phyloP scores from a whole-genome alignment of 2,329 filamentous ascomycete species.

The Microdochium paspali region DNA sequence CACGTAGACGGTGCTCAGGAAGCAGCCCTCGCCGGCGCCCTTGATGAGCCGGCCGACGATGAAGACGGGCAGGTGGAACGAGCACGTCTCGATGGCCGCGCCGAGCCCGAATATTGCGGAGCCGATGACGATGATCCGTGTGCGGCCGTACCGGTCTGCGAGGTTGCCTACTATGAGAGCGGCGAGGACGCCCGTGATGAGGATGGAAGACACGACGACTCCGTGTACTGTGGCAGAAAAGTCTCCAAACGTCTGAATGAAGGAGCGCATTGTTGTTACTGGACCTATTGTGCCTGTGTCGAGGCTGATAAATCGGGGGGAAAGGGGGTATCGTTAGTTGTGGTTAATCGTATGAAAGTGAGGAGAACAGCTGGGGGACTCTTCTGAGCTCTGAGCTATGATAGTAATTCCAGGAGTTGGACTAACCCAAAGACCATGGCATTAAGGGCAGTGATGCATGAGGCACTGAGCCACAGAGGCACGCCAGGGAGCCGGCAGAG shows the following conservation, averaged over 20 bases:
- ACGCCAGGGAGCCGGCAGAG: background rate
- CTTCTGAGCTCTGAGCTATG: too few relatives aligned
- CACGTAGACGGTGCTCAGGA: slow-evolving; percentile 38
- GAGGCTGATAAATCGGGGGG: background rate
- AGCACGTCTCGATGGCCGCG: slow-evolving; percentile 10
- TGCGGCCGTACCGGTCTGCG: slow-evolving; percentile 42
- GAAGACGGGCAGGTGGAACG: slow-evolving; percentile 14
- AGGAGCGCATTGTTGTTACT: slow-evolving; percentile 47
- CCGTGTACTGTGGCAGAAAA: slow-evolving; percentile 47
- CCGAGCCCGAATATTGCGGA: slow-evolving; percentile 35
- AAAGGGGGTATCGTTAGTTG: background rate
- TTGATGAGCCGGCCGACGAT: slow-evolving; percentile 40
- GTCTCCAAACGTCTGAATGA: slow-evolving; percentile 37
- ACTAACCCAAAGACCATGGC: slow-evolving; percentile 1
- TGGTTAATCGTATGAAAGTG: background rate
- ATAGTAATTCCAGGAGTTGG: background rate
- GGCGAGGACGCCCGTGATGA: slow-evolving; percentile 49
- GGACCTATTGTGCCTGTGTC: slow-evolving; percentile 52
- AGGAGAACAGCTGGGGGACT: too few relatives aligned
- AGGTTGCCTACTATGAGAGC: slow-evolving; percentile 49
- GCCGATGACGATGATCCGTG: slow-evolving; percentile 38
- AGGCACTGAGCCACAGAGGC: slow-evolving; percentile 1
- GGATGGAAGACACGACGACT: slow-evolving; percentile 48
- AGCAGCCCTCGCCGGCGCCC: slow-evolving; percentile 49
- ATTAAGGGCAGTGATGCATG: background rate